phyloP scores from a whole-genome alignment of 768 basidiomycete genomes.

The Chiua virens region DNA sequence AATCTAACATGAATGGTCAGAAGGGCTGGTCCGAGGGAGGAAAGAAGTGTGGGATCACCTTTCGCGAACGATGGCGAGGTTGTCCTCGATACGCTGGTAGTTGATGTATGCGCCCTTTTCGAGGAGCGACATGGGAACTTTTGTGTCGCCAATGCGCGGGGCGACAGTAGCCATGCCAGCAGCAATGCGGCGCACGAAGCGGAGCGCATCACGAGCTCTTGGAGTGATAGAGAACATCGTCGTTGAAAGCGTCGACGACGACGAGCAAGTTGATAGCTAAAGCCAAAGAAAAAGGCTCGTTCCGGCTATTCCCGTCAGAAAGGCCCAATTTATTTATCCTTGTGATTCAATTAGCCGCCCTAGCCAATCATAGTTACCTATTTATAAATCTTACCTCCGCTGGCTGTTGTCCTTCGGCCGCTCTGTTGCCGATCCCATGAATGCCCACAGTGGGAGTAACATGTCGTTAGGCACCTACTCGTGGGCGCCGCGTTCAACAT shows the following conservation, averaged over 20 bases:
- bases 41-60: slow-evolving; percentile 59
- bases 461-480: too few species aligned
- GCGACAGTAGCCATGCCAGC: slow-evolving; percentile 81
- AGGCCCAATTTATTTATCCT: slow-evolving; percentile 27
- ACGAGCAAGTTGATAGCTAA: slow-evolving; percentile 20
- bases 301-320: slow-evolving; percentile 26
- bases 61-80: slow-evolving; percentile 82
- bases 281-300: slow-evolving; percentile 12
- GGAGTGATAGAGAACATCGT: slow-evolving; percentile 65
- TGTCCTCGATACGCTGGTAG: slow-evolving; percentile 98
- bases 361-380: slow-evolving; percentile 20
- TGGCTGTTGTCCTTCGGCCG: neutral
- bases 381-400: slow-evolving; percentile 24
- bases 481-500: too few species aligned
- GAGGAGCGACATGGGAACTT: slow-evolving; percentile 85
- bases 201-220: slow-evolving; percentile 53
- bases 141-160: slow-evolving; percentile 82
- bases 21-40: too few species aligned
- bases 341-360: slow-evolving; percentile 10
- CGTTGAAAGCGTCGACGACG: slow-evolving; percentile 31
- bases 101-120: slow-evolving; percentile 85
- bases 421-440: too few species aligned
- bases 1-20: slow-evolving; percentile 48
- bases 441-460: too few species aligned
- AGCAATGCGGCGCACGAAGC: slow-evolving; percentile 51